phyloP scores from a whole-genome alignment of 2,329 filamentous ascomycete species.

The Hymenoscyphus salicellus region DNA sequence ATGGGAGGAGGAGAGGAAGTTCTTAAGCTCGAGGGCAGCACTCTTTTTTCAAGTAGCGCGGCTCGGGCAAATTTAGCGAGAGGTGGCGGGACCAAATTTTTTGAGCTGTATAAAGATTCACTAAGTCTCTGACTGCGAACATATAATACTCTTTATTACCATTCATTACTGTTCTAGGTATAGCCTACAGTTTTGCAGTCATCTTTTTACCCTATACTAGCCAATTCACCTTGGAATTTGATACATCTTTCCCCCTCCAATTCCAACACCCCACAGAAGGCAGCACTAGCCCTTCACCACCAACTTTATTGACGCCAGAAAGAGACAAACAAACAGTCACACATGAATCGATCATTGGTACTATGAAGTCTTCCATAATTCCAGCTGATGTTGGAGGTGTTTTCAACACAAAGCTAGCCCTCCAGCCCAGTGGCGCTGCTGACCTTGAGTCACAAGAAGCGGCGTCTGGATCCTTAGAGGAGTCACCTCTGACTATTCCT shows the following conservation, averaged over 20 bases:
- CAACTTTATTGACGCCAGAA: neutral
- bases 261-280: neutral
- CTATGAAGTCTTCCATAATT: conserved; percentile 13
- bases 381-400: conserved; percentile 17
- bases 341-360: neutral
- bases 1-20: conserved; percentile 6
- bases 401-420: conserved; percentile 10
- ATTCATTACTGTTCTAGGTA: neutral
- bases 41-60: conserved; percentile 17
- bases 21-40: conserved; percentile 9
- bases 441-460: conserved; percentile 22
- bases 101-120: neutral
- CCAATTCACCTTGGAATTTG: neutral
- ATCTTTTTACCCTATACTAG: neutral
- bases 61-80: neutral
- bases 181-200: neutral
- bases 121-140: neutral
- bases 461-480: conserved; percentile 28
- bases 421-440: conserved; percentile 21
- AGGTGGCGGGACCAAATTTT: neutral
- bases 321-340: neutral
- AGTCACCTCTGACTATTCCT: conserved; percentile 56
- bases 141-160: neutral
- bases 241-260: neutral
- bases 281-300: neutral